These are phyloP conservation scores for Haematococcus lacustris DNA, from an alignment of 139 green algal species.

Conservation along the genomic window DNA sequence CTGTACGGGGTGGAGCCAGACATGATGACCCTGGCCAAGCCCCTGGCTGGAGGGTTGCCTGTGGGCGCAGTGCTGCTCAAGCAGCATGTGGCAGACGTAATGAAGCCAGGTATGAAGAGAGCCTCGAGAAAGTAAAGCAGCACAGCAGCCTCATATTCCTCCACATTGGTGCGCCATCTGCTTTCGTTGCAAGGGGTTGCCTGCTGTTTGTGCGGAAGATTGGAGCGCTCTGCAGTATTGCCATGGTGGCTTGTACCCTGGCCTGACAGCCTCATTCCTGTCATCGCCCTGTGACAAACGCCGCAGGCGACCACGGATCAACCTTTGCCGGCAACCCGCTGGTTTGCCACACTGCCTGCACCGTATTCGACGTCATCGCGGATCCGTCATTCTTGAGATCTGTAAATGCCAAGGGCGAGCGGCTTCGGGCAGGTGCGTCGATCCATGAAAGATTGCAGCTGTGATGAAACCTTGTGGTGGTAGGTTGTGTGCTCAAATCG, in stretches of 20 bases:
- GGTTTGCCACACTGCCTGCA: slow-evolving; percentile 73
- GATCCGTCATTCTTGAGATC: slow-evolving; percentile 75
- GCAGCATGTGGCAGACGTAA: slow-evolving; percentile 84
- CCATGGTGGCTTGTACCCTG: no score
- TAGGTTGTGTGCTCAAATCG: no score
- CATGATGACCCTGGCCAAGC: slow-evolving; percentile 97
- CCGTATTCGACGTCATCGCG: slow-evolving; percentile 74
- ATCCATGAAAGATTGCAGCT: not conserved
- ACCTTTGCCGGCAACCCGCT: slow-evolving; percentile 97
- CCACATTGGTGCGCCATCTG: not conserved
- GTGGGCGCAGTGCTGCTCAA: slow-evolving; percentile 93
- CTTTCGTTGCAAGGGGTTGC: not conserved
- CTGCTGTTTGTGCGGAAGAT: no score
- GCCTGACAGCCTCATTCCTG: no score
- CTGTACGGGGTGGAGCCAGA: slow-evolving; percentile 85
- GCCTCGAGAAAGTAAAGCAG: not conserved
- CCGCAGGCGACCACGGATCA: slow-evolving; percentile 88
- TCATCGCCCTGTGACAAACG: no score
- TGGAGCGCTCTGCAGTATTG: no score
- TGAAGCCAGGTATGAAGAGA: slow-evolving; percentile 59
- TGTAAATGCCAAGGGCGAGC: slow-evolving; percentile 74
- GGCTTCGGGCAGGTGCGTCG: slow-evolving; percentile 53
- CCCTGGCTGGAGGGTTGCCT: slow-evolving; percentile 90
- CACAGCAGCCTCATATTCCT: not conserved
- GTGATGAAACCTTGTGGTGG: no score